phyloP scores from a whole-genome alignment of 2,329 filamentous ascomycete genomes.

The Clonostachys sp. region DNA sequence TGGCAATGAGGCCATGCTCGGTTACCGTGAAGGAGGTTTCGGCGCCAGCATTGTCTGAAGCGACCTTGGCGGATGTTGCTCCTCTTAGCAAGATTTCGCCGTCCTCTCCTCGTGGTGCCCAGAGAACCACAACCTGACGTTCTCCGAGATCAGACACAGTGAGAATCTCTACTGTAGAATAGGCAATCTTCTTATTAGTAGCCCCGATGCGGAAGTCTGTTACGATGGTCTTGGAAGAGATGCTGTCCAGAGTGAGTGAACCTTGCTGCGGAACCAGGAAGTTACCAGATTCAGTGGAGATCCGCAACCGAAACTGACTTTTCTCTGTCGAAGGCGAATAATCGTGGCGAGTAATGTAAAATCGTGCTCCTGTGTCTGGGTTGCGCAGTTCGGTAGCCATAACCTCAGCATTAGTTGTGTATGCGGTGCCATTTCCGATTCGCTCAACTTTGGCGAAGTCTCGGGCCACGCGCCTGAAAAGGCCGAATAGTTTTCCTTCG shows the following conservation, averaged over 20 bases:
- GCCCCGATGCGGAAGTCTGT: slow-evolving; percentile 56
- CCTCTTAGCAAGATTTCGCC: slow-evolving; percentile 48
- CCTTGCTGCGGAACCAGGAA: slow-evolving; percentile 3
- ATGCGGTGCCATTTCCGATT: not conserved
- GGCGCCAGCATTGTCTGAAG: slow-evolving; percentile 21
- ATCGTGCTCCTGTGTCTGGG: slow-evolving; percentile 1
- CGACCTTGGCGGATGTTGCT: not conserved
- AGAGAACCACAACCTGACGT: slow-evolving; percentile 54
- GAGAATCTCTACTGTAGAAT: slow-evolving; percentile 62
- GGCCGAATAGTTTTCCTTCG: slow-evolving; percentile 4
- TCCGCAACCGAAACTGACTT: no score
- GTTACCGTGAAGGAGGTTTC: slow-evolving; percentile 5
- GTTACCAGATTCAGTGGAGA: no score
- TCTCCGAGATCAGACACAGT: slow-evolving; percentile 57
- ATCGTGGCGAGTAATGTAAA: slow-evolving; percentile 1
- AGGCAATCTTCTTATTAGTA: slow-evolving; percentile 49
- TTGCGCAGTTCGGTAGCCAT: not conserved
- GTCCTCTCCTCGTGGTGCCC: slow-evolving; percentile 51
- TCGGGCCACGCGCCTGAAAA: slow-evolving; percentile 2
- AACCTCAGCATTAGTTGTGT: slow-evolving; percentile 1
- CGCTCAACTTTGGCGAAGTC: slow-evolving; percentile 1
- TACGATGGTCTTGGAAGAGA: slow-evolving; percentile 4
- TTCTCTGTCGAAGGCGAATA: no score
- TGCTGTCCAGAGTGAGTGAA: slow-evolving; percentile 18
- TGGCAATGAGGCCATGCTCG: slow-evolving; percentile 1